Evolutionary conservation across 306 rosid species (phyloP).

Genomic region (Albizia julibrissin): DNA sequence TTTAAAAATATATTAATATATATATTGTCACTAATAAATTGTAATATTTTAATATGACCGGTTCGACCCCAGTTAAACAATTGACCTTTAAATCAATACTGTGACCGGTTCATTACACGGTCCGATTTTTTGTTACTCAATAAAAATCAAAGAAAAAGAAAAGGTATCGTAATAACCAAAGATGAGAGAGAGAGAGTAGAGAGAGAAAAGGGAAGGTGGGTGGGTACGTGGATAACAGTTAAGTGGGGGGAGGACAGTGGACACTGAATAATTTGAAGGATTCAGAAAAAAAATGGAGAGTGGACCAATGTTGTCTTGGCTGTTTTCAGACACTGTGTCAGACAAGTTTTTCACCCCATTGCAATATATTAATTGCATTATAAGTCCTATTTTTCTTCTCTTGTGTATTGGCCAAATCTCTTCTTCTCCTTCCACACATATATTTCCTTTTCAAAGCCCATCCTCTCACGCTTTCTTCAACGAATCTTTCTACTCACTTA

Average conservation of each 20-base stretch:
- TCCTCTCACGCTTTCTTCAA: neutral
- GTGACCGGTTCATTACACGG: too few relatives aligned
- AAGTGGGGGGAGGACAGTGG: neutral
- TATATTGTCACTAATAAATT: too few relatives aligned
- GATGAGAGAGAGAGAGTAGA: neutral
- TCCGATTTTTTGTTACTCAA: too few relatives aligned
- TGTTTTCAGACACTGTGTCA: conserved; percentile 42
- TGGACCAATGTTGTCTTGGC: conserved; percentile 50
- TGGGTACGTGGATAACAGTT: neutral
- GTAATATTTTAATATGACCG: too few relatives aligned
- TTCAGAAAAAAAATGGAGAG: conserved; percentile 10
- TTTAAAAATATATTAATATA: too few relatives aligned
- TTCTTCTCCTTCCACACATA: neutral
- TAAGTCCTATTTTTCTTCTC: neutral
- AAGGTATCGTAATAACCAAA: neutral
- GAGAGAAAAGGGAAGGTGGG: neutral
- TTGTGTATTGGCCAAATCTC: neutral
- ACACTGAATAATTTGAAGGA: neutral
- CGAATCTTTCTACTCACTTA: neutral
- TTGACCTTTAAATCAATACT: too few relatives aligned
- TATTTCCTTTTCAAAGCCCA: neutral
- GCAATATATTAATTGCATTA: neutral
- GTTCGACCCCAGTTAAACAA: too few relatives aligned
- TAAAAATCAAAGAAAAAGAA: neutral
- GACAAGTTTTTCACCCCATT: conserved; percentile 12